These are phyloP conservation scores for Pogostemon cablin DNA, from an alignment of 257 asterid genomes.

Conservation along the genomic window DNA sequence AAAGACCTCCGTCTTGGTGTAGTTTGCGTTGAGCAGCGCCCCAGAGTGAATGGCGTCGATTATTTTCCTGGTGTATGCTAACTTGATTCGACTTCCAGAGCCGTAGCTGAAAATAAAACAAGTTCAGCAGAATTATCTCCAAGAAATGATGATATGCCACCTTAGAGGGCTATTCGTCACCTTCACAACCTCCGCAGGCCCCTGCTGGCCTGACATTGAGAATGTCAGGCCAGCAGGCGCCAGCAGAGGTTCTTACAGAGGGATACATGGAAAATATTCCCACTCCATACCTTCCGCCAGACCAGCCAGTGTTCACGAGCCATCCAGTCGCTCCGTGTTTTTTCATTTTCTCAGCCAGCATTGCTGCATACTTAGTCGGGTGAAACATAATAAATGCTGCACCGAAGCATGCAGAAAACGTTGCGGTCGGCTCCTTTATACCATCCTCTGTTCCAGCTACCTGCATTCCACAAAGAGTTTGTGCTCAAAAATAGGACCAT, in stretches of 20 bases:
- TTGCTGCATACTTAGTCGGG: conserved; percentile 87
- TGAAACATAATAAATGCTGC: conserved; percentile 97
- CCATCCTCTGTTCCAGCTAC: conserved; percentile 99
- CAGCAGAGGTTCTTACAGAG: too few species aligned
- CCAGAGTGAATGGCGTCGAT: conserved; percentile 90
- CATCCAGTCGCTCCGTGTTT: conserved; percentile 89
- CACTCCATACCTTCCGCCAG: conserved; percentile 77
- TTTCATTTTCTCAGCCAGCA: conserved; percentile 87
- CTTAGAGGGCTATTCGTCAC: too few species aligned
- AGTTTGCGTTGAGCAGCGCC: conserved; percentile 58
- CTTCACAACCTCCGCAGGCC: too few species aligned
- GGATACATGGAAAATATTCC: not conserved
- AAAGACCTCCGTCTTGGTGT: conserved; percentile 67
- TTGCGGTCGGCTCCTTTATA: conserved; percentile 90
- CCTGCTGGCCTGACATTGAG: too few species aligned
- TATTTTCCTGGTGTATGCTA: conserved; percentile 87
- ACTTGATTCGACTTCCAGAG: conserved; percentile 74
- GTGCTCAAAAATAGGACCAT: not conserved
- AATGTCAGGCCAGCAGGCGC: too few species aligned
- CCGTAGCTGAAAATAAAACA: conserved; percentile 60
- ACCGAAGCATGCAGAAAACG: conserved; percentile 95
- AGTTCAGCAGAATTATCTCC: not conserved
- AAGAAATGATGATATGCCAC: not conserved
- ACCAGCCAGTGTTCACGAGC: conserved; percentile 98
- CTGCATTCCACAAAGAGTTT: conserved; percentile 35